Percentiles rank a stretch among this genome's conserved stretches.
Conservation (phyloP, 768 basidiomycete species). For the Leccinum sublutescens region DNA sequence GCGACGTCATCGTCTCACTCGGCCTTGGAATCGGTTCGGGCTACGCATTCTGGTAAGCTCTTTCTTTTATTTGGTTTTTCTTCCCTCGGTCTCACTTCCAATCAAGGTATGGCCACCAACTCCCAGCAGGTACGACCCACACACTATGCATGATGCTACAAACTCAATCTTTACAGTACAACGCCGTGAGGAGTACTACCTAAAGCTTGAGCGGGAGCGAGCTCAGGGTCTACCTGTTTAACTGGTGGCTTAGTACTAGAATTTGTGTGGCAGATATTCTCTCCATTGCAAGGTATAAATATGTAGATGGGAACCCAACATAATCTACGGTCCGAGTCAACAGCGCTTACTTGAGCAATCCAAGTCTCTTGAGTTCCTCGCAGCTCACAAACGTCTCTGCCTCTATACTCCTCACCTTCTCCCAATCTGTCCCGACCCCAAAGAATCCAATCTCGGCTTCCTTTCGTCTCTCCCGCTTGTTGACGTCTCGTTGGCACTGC, state of each 20-base stretch:
- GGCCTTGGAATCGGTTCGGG: constrained; percentile 75
- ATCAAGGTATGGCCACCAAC: constrained; percentile 77
- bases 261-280: background rate
- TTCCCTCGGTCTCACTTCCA: constrained; percentile 25
- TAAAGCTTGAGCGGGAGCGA: constrained; percentile 72
- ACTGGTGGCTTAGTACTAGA: constrained; percentile 6
- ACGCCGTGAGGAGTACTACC: constrained; percentile 80
- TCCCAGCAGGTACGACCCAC: constrained; percentile 61
- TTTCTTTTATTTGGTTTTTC: constrained; percentile 4
- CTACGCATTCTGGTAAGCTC: constrained; percentile 81
- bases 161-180: constrained; percentile 53
- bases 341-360: constrained; percentile 44
- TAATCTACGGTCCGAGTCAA: constrained; percentile 14
- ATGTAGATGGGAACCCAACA: constrained; percentile 8
- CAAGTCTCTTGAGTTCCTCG: constrained; percentile 68
- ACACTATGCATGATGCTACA: constrained; percentile 4
- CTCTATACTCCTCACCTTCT: constrained; percentile 75
- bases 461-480: constrained; percentile 65
- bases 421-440: constrained; percentile 91
- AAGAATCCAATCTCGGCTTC: constrained; percentile 84
- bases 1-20: constrained; percentile 71
- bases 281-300: constrained; percentile 27
- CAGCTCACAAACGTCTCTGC: constrained; percentile 72
- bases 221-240: constrained; percentile 17
- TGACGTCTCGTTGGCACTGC: constrained; percentile 68